These are phyloP conservation scores for Huiozyma sinensis DNA, from an alignment of 805 yeast species.

Conservation along the genomic window DNA sequence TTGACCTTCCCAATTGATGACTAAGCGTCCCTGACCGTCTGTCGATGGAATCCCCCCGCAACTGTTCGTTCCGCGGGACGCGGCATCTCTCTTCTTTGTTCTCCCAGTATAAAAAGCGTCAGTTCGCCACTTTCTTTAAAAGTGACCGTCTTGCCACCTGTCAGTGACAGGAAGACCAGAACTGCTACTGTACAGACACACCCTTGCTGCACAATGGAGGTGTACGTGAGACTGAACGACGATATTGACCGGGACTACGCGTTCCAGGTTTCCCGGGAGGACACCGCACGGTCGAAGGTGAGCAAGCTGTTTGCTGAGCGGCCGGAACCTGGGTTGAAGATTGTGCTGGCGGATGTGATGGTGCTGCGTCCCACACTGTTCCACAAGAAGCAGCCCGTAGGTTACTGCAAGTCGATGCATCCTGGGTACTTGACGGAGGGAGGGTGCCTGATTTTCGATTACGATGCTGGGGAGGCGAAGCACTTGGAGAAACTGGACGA, in stretches of 20 bases:
- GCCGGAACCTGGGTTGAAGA: neutral
- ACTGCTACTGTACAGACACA: too few relatives aligned
- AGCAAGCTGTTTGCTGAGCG: slow-evolving; percentile 37
- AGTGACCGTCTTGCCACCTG: too few relatives aligned
- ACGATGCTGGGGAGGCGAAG: slow-evolving; percentile 41
- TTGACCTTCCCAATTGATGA: too few relatives aligned
- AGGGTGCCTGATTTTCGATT: slow-evolving; percentile 66
- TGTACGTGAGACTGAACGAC: slow-evolving; percentile 70
- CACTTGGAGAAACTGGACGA: slow-evolving; percentile 37
- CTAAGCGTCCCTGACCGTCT: too few relatives aligned
- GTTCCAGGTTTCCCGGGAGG: slow-evolving; percentile 54
- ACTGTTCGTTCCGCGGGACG: too few relatives aligned
- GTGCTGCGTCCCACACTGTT: slow-evolving; percentile 73
- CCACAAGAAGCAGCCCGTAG: slow-evolving; percentile 51
- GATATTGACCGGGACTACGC: slow-evolving; percentile 86
- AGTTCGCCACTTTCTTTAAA: too few relatives aligned
- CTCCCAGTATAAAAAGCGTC: too few relatives aligned
- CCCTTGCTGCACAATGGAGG: slow-evolving; percentile 20
- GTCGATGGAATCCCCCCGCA: too few relatives aligned
- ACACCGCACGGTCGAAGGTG: slow-evolving; percentile 48
- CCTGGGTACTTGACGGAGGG: slow-evolving; percentile 71
- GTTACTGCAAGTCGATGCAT: slow-evolving; percentile 49
- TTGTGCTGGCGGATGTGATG: slow-evolving; percentile 41
- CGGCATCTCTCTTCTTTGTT: too few relatives aligned
- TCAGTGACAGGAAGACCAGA: too few relatives aligned